Conservation (phyloP, 2,329 filamentous ascomycete species). For the Diaporthe sp. region DNA sequence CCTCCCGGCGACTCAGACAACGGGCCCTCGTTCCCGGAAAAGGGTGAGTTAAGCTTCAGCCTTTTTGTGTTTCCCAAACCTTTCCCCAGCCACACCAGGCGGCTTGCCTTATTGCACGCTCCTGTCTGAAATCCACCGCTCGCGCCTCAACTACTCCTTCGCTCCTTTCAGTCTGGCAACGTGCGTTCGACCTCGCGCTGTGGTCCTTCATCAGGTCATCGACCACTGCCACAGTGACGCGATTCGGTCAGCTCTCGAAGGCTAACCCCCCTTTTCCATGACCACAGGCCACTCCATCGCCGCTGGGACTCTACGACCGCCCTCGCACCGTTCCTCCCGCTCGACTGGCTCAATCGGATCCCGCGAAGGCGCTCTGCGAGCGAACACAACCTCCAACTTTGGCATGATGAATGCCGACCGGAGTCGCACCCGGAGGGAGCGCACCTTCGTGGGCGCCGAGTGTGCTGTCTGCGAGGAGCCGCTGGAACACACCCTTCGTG, state of each 20-base stretch:
- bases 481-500: slow-evolving; percentile 92
- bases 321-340: slow-evolving; percentile 54
- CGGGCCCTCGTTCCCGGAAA: slow-evolving; percentile 50
- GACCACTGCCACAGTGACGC: not conserved
- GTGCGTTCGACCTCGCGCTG: slow-evolving; percentile 16
- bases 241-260: slow-evolving; percentile 29
- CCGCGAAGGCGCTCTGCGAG: slow-evolving; percentile 53
- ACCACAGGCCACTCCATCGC: slow-evolving; percentile 56
- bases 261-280: slow-evolving; percentile 45
- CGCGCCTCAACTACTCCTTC: slow-evolving; percentile 6
- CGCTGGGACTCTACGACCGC: slow-evolving; percentile 53
- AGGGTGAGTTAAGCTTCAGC: slow-evolving; percentile 49
- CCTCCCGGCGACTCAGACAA: slow-evolving; percentile 42
- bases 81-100: slow-evolving; percentile 38
- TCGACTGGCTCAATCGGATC: slow-evolving; percentile 56
- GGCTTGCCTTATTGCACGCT: not conserved
- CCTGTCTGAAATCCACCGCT: slow-evolving; percentile 17
- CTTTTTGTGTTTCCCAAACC: slow-evolving; percentile 12
- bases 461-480: slow-evolving; percentile 98
- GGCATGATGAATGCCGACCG: slow-evolving; percentile 82
- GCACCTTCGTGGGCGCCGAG: slow-evolving; percentile 94
- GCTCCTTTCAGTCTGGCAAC: not conserved
- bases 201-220: slow-evolving; percentile 11
- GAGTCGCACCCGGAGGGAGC: slow-evolving; percentile 84
- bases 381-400: slow-evolving; percentile 62